phyloP scores from a whole-genome alignment of 768 basidiomycete species.

The Mycena amicta region DNA sequence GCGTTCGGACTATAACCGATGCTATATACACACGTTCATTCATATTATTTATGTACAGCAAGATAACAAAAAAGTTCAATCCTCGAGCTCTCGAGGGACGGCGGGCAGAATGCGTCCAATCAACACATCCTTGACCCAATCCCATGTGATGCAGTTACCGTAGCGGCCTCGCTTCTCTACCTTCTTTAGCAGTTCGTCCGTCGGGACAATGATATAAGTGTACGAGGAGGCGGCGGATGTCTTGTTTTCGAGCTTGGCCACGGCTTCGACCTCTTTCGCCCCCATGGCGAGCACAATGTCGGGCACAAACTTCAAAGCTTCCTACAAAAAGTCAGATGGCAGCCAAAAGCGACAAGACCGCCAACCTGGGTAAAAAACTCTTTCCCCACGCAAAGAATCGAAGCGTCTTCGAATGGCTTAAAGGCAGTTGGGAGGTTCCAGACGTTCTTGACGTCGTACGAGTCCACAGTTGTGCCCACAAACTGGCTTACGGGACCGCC shows the following conservation, averaged over 20 bases:
- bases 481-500: slow-evolving; percentile 45
- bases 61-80: neutral
- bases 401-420: slow-evolving; percentile 57
- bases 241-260: slow-evolving; percentile 49
- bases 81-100: neutral
- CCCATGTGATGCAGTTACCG: slow-evolving; percentile 51
- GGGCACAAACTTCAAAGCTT: slow-evolving; percentile 38
- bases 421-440: slow-evolving; percentile 57
- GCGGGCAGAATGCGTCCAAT: neutral
- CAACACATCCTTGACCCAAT: slow-evolving; percentile 64
- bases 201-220: slow-evolving; percentile 59
- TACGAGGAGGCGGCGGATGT: slow-evolving; percentile 41
- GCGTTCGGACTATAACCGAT: too few relatives aligned
- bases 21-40: neutral
- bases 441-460: slow-evolving; percentile 57
- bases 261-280: slow-evolving; percentile 68
- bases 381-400: slow-evolving; percentile 61
- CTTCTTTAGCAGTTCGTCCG: slow-evolving; percentile 45
- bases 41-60: neutral
- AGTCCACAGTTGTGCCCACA: slow-evolving; percentile 44
- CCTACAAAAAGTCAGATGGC: too few relatives aligned
- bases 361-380: slow-evolving; percentile 55
- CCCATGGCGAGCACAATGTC: slow-evolving; percentile 81
- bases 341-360: neutral
- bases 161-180: slow-evolving; percentile 24